Conservation (phyloP, 345 rosid species). For the Rhizophora mangle region DNA sequence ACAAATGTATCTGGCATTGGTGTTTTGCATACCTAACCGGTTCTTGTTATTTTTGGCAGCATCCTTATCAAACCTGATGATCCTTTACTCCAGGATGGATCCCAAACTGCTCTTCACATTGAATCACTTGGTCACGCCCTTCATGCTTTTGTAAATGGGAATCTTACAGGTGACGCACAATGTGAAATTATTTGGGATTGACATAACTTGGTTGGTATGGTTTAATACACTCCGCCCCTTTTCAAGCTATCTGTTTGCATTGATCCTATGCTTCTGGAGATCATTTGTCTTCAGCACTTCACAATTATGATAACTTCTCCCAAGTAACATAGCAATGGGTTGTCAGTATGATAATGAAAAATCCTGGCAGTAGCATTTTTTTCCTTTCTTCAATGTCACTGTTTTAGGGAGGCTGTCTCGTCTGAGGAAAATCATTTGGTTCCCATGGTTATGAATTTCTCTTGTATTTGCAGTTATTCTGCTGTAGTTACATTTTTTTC, state of each 20-base stretch:
- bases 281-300: background rate
- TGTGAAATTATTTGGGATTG: background rate
- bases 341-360: too few species aligned
- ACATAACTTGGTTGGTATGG: background rate
- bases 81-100: slow-evolving; percentile 59
- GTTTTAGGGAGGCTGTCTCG: too few species aligned
- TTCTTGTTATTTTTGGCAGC: slow-evolving; percentile 34
- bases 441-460: too few species aligned
- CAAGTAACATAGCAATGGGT: too few species aligned
- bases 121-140: slow-evolving; percentile 86
- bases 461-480: too few species aligned
- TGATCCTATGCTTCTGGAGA: background rate
- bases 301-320: background rate
- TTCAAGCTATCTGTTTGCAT: background rate
- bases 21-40: background rate
- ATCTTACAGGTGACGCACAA: slow-evolving; percentile 55
- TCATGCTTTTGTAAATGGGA: slow-evolving; percentile 72
- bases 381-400: too few species aligned
- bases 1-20: background rate
- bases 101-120: slow-evolving; percentile 66
- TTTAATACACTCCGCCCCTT: background rate
- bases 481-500: background rate
- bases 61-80: slow-evolving; percentile 46
- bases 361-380: too few species aligned
- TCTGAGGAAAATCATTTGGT: too few species aligned